Evolutionary conservation across 257 asterid genomes (phyloP).

Genomic region (Schizonepeta tenuifolia): DNA sequence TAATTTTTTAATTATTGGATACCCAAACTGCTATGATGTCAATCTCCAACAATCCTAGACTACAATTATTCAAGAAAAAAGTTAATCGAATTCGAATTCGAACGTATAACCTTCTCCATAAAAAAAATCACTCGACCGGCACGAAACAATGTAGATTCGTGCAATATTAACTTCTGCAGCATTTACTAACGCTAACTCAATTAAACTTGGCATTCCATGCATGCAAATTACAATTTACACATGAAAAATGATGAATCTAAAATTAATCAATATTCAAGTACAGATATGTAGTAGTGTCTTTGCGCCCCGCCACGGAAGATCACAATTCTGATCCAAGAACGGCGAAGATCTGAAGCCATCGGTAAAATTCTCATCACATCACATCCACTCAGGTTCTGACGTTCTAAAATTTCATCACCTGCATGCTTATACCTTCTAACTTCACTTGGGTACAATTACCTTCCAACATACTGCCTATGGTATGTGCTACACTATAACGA

Average conservation of each 20-base stretch:
- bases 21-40: too few relatives aligned
- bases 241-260: constrained; percentile 12
- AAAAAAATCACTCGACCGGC: too few relatives aligned
- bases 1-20: too few relatives aligned
- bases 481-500: constrained; percentile 34
- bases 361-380: constrained; percentile 4
- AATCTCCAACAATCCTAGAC: too few relatives aligned
- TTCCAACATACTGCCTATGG: constrained; percentile 26
- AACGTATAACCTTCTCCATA: too few relatives aligned
- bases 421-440: constrained; percentile 17
- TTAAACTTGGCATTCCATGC: constrained; percentile 17
- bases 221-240: constrained; percentile 33
- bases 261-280: constrained; percentile 31
- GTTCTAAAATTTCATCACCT: constrained; percentile 29
- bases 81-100: too few relatives aligned
- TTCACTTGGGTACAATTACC: constrained; percentile 8
- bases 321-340: constrained; percentile 30
- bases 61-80: too few relatives aligned
- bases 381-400: constrained; percentile 12
- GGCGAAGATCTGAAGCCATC: constrained; percentile 19
- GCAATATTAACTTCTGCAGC: not conserved
- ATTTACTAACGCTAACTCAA: not conserved
- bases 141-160: not conserved
- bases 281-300: constrained; percentile 11
- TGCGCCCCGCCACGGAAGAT: constrained; percentile 19